Conservation (phyloP, 495 filamentous ascomycete genomes). For the Daldinia childiae region DNA sequence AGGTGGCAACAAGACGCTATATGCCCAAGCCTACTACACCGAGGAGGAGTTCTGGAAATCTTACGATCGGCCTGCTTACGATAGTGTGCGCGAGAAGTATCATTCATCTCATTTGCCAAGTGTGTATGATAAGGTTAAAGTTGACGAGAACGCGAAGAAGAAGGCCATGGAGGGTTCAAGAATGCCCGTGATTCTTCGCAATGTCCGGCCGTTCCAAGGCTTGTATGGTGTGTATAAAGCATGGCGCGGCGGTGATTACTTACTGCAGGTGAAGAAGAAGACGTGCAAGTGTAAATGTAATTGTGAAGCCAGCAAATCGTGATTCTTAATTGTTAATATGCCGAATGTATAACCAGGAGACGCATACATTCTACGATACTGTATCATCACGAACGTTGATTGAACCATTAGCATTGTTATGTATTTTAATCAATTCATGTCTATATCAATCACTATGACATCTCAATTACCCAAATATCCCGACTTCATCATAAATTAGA, state of each 20-base stretch:
- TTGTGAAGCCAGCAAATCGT: not conserved
- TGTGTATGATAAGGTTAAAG: constrained; percentile 64
- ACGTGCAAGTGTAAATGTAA: too few species aligned
- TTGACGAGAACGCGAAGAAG: constrained; percentile 50
- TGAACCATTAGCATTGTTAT: constrained; percentile 2
- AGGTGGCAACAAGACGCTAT: constrained; percentile 65
- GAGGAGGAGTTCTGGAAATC: constrained; percentile 64
- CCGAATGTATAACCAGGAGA: not conserved
- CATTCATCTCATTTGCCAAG: constrained; percentile 56
- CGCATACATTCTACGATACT: not conserved
- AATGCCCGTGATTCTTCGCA: constrained; percentile 37
- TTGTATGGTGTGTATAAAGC: constrained; percentile 47
- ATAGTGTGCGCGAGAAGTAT: constrained; percentile 58
- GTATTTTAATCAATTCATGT: constrained; percentile 22
- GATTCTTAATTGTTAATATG: not conserved
- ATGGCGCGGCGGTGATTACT: constrained; percentile 45
- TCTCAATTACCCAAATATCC: not conserved
- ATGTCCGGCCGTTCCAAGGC: constrained; percentile 42
- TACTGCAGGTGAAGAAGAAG: constrained; percentile 34
- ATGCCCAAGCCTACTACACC: constrained; percentile 64
- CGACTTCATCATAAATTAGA: not conserved
- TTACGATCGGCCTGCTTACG: constrained; percentile 60
- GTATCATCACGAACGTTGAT: constrained; percentile 11
- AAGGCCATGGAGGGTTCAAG: constrained; percentile 32
- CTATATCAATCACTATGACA: constrained; percentile 10